A percentile compares a stretch with the other conserved stretches of the same genome.
Conservation (phyloP, 331 rosid genomes). For the Quercus phellos region DNA sequence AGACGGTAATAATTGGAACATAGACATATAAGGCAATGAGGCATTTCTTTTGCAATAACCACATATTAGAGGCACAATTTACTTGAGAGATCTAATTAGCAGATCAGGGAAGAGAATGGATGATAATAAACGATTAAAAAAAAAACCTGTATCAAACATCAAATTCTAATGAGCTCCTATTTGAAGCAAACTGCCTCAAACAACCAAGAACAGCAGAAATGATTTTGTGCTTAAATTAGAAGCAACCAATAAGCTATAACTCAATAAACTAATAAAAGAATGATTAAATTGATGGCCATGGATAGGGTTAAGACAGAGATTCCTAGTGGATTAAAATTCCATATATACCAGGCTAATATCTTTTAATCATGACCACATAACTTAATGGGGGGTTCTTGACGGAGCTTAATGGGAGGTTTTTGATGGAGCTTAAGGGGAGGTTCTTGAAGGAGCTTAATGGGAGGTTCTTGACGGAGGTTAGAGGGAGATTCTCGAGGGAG, state of each 20-base stretch:
- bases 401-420: constrained; percentile 3
- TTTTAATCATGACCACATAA: constrained; percentile 1
- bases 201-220: not conserved
- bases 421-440: too few relatives aligned
- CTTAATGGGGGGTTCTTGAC: not conserved
- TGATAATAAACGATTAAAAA: not conserved
- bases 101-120: not conserved
- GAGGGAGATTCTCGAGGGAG: not conserved
- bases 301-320: not conserved
- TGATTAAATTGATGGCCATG: not conserved
- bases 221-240: not conserved
- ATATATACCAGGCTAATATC: not conserved
- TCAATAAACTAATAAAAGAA: not conserved
- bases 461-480: not conserved
- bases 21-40: too few relatives aligned
- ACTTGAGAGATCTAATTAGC: not conserved
- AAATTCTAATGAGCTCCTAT: too few relatives aligned
- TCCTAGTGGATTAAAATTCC: not conserved
- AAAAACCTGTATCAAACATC: not conserved
- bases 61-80: too few relatives aligned
- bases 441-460: constrained; percentile 4
- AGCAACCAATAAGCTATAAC: not conserved
- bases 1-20: too few relatives aligned
- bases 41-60: too few relatives aligned
- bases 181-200: not conserved